Conservation (phyloP, 2,329 filamentous ascomycete genomes). For the Stachybotrys chlorohalonatus region DNA sequence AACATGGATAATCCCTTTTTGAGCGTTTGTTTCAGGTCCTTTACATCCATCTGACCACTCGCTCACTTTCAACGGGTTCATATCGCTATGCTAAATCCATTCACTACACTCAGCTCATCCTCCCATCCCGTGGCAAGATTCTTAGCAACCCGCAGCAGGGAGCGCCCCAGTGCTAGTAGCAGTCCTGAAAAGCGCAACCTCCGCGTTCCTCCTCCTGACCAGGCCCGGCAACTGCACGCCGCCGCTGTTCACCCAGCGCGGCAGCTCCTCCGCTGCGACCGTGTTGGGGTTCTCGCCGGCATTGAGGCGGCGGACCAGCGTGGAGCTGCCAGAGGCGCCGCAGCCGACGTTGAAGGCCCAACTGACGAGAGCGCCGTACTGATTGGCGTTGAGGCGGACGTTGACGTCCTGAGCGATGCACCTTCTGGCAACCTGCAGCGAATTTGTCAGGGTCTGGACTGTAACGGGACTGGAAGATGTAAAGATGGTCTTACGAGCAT, state of each 20-base stretch:
- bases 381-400: constrained; percentile 30
- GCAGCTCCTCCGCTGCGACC: constrained; percentile 34
- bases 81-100: too few relatives aligned
- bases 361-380: constrained; percentile 42
- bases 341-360: constrained; percentile 44
- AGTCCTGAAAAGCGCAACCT: constrained; percentile 26
- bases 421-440: constrained; percentile 16
- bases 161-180: constrained; percentile 6
- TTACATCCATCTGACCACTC: too few relatives aligned
- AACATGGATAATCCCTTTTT: too few relatives aligned
- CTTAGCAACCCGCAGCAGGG: background rate
- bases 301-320: constrained; percentile 33
- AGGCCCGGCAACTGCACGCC: constrained; percentile 30
- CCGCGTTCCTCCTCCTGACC: constrained; percentile 29
- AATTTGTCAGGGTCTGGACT: background rate
- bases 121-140: background rate
- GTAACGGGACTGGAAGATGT: background rate
- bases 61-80: too few relatives aligned
- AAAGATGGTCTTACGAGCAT: constrained; percentile 3
- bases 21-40: too few relatives aligned
- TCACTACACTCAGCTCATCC: background rate
- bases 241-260: constrained; percentile 35
- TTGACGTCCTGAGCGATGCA: constrained; percentile 28
- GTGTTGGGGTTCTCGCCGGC: constrained; percentile 28
- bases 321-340: constrained; percentile 28